Evolutionary conservation across 2,329 filamentous ascomycete genomes (phyloP), one percentile per base, ranked within the genome.

Genomic region (Beauveria asiatica): DNA sequence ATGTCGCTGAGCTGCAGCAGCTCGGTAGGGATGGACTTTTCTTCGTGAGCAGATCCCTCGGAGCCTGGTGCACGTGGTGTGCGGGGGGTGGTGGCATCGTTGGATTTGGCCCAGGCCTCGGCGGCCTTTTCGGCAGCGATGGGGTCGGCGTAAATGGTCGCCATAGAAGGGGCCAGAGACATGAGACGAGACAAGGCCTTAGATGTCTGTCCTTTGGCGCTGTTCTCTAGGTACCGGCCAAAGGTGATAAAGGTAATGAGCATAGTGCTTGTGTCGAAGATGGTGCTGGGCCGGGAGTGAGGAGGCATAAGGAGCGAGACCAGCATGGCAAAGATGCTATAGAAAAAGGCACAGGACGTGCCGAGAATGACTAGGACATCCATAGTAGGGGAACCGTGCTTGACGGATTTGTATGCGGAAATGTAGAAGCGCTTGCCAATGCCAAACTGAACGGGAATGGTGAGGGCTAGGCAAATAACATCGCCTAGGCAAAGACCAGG

Each of bases 261-360:
- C 94, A 97, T 99, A 23, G 92, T 96, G 74, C 92, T 97, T 1
- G 94, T 99, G 70, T 99, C 94, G 68, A 99, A 99, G 17, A 97
- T 89, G 2, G 92, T 97, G 64, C 85, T 87, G 1, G 94, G 94
- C 52, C 90, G 84, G 2, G 81, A 83, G 70, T 97, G 91, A 7
- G 91, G 89, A 23, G 84, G 78, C n/a, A 83, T 79, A 16, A 89
- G 65, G 21, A 97, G 72, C 0, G 92, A 95, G 17, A 97, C 85
- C 5, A 87, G 59, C 91, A 99, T 97, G 17, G 91, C 84, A 52
- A 90, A 84, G 66, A 92, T 76, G 72, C 93, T 97, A 76, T 97
- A 99, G 74, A 96, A 94, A 77, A 97, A 99, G 21, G 94, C 94
- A 23, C 92, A 88, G 0, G 92, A 96, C 7, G 94, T 99, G 57